Evolutionary conservation across 805 yeast genomes (phyloP).

Genomic region (Wickerhamiella hasegawae): DNA sequence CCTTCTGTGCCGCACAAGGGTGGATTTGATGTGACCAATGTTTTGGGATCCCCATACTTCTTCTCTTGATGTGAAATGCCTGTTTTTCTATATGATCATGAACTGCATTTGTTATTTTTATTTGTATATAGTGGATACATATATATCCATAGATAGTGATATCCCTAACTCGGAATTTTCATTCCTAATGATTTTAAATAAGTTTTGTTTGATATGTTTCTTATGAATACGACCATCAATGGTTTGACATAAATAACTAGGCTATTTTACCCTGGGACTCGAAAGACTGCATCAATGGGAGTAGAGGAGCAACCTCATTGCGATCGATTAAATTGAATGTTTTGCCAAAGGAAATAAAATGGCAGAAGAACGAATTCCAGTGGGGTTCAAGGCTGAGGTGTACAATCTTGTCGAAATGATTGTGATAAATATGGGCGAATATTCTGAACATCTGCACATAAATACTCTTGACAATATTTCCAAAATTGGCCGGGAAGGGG

Average conservation of each 20-base stretch:
- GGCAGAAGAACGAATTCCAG: constrained; percentile 95
- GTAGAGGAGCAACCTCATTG: constrained; percentile 63
- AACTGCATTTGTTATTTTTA: background rate
- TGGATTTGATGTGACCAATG: constrained; percentile 59
- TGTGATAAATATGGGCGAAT: constrained; percentile 87
- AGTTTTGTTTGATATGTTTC: background rate
- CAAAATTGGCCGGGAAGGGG: constrained; percentile 77
- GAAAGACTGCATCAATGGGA: constrained; percentile 58
- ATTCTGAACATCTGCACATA: constrained; percentile 86
- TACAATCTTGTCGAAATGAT: constrained; percentile 86
- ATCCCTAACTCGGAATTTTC: too few relatives aligned
- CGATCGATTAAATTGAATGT: constrained; percentile 72
- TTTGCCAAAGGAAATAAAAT: constrained; percentile 71
- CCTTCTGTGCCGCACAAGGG: constrained; percentile 72
- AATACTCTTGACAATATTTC: constrained; percentile 71
- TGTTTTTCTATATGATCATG: background rate
- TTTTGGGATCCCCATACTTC: constrained; percentile 65
- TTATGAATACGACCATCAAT: too few relatives aligned
- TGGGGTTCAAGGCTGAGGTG: constrained; percentile 90
- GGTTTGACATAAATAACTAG: constrained; percentile 8
- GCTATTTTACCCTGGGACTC: constrained; percentile 77
- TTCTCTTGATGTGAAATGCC: constrained; percentile 27
- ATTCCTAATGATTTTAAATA: background rate
- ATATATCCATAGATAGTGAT: too few relatives aligned
- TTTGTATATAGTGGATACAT: background rate